Percentiles rank a stretch among this genome's conserved stretches.
phyloP scores from a whole-genome alignment of 306 rosid genomes.

The Leucaena leucocephala region DNA sequence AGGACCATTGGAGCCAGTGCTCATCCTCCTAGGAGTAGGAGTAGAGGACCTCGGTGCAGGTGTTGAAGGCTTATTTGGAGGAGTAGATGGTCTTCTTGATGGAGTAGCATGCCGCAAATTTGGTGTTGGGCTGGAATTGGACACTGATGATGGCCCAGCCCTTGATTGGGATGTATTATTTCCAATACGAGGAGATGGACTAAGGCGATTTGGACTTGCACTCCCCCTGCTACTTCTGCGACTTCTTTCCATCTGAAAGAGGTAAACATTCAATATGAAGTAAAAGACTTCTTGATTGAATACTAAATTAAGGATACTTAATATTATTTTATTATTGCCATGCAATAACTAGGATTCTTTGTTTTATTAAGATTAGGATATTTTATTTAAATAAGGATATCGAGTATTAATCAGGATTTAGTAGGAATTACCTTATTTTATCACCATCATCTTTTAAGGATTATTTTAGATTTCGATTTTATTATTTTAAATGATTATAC shows the following conservation, averaged over 20 bases:
- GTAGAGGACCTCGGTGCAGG: constrained; percentile 71
- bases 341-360: not conserved
- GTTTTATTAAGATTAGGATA: not conserved
- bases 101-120: constrained; percentile 58
- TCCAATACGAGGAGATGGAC: constrained; percentile 82
- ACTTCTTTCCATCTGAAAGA: constrained; percentile 80
- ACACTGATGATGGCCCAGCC: constrained; percentile 60
- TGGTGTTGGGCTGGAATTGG: constrained; percentile 76
- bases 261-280: constrained; percentile 18
- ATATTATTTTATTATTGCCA: not conserved
- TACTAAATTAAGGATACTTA: not conserved
- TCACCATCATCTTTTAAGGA: not conserved
- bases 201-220: constrained; percentile 84
- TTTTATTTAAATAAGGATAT: not conserved
- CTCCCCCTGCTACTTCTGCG: constrained; percentile 81
- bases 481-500: not conserved
- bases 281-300: not conserved
- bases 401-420: not conserved
- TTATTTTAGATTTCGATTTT: not conserved
- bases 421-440: not conserved
- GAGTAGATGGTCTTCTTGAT: constrained; percentile 68
- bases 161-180: constrained; percentile 61
- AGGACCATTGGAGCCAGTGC: constrained; percentile 58
- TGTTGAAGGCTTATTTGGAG: constrained; percentile 67
- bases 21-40: constrained; percentile 69